Evolutionary conservation across 2,329 filamentous ascomycete genomes (phyloP).

Genomic region (Talaromyces sp.): DNA sequence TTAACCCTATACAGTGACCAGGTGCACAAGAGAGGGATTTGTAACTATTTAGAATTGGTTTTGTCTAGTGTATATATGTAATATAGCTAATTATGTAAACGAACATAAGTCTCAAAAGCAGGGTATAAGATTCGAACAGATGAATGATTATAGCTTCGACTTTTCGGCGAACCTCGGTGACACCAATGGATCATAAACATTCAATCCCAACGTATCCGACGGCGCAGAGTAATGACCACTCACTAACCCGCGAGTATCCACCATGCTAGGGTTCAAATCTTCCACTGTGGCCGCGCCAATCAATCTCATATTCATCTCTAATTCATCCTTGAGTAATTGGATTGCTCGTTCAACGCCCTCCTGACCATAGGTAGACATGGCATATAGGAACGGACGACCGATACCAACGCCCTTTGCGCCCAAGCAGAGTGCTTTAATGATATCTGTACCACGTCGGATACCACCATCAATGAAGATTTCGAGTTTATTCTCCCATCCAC

Average conservation of each 20-base stretch:
- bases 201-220: conserved; percentile 54
- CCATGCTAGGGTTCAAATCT: conserved; percentile 71
- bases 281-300: conserved; percentile 72
- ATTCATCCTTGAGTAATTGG: conserved; percentile 88
- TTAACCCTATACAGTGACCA: too few species aligned
- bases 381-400: conserved; percentile 88
- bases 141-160: conserved; percentile 33
- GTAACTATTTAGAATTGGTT: background rate
- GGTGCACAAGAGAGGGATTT: background rate
- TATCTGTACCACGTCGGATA: conserved; percentile 82
- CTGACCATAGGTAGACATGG: conserved; percentile 88
- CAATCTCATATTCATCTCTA: conserved; percentile 98
- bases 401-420: conserved; percentile 92
- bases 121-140: background rate
- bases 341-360: conserved; percentile 87
- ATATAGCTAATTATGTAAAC: background rate
- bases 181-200: conserved; percentile 53
- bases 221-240: conserved; percentile 55
- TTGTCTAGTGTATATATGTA: conserved; percentile 2
- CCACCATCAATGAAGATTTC: conserved; percentile 92
- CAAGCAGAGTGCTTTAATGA: conserved; percentile 89
- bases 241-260: conserved; percentile 68
- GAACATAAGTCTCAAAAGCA: background rate
- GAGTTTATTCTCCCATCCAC: conserved; percentile 67
- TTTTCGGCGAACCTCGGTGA: conserved; percentile 48